Evolutionary conservation across 1,284 basidiomycete species (phyloP).

Genomic region (Naganishia cerealis): DNA sequence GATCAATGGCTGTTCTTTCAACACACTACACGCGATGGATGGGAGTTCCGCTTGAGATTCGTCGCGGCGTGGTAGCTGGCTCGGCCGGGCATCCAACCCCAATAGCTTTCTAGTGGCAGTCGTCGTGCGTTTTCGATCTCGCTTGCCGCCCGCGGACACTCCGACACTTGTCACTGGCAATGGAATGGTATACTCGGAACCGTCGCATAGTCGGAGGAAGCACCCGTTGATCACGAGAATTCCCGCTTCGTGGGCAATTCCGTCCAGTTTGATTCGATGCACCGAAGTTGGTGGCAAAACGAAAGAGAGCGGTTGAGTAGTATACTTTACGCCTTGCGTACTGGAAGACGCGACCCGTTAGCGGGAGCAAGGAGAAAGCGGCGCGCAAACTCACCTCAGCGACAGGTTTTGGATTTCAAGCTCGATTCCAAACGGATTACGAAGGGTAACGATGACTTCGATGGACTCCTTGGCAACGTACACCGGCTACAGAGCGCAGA

Average conservation of each 20-base stretch:
- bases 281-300: slow-evolving; percentile 71
- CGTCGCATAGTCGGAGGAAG: slow-evolving; percentile 71
- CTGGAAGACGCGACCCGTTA: slow-evolving; percentile 54
- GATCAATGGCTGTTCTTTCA: slow-evolving; percentile 70
- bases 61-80: slow-evolving; percentile 48
- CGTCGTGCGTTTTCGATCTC: slow-evolving; percentile 51
- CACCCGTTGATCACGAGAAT: slow-evolving; percentile 73
- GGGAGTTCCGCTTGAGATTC: slow-evolving; percentile 31
- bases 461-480: slow-evolving; percentile 80
- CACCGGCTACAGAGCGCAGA: slow-evolving; percentile 57
- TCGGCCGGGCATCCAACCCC: slow-evolving; percentile 26
- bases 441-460: slow-evolving; percentile 78
- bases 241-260: slow-evolving; percentile 68
- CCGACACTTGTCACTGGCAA: slow-evolving; percentile 10
- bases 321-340: slow-evolving; percentile 75
- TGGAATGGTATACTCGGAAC: slow-evolving; percentile 57
- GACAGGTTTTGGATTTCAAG: slow-evolving; percentile 78
- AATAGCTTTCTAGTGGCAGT: slow-evolving; percentile 22
- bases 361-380: neutral
- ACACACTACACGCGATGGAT: slow-evolving; percentile 4
- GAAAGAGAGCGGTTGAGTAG: slow-evolving; percentile 63
- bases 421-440: slow-evolving; percentile 87
- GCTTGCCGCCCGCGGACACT: slow-evolving; percentile 58
- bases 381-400: slow-evolving; percentile 64
- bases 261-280: slow-evolving; percentile 71